phyloP scores from a whole-genome alignment of 2,329 filamentous ascomycete genomes.

The Fusarium temperatum region DNA sequence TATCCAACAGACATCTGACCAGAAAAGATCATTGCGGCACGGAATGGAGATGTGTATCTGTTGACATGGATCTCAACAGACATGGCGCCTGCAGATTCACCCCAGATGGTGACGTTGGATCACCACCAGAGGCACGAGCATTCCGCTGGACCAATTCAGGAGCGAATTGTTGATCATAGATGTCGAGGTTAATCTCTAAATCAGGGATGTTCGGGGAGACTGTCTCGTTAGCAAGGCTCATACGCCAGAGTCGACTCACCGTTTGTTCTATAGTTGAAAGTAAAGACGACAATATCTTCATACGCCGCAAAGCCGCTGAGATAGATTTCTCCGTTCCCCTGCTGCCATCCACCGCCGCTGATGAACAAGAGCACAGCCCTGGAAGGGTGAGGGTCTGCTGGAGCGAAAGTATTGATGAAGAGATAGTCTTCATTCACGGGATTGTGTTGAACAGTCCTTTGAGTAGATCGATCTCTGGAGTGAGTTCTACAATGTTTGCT shows the following conservation, averaged over 20 bases:
- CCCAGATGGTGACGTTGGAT: constrained; percentile 44
- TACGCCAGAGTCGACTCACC: not conserved
- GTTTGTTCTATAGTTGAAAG: constrained; percentile 42
- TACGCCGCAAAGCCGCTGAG: constrained; percentile 40
- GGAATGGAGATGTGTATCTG: constrained; percentile 37
- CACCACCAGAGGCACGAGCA: constrained; percentile 40
- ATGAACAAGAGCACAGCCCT: too few relatives aligned
- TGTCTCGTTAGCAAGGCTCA: not conserved
- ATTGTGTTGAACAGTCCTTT: too few relatives aligned
- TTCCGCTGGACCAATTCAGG: constrained; percentile 42
- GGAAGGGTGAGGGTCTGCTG: too few relatives aligned
- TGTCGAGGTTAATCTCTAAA: constrained; percentile 46
- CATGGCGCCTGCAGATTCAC: constrained; percentile 44
- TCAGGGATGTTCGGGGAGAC: constrained; percentile 49
- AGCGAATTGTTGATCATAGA: constrained; percentile 42
- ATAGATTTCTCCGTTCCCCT: too few relatives aligned
- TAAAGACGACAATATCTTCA: constrained; percentile 42
- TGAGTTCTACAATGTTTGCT: too few relatives aligned
- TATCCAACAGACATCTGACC: constrained; percentile 43
- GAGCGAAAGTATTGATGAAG: too few relatives aligned
- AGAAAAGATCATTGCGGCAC: constrained; percentile 42
- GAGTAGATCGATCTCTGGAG: too few relatives aligned
- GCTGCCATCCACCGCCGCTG: too few relatives aligned
- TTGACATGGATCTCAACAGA: constrained; percentile 45
- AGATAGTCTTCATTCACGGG: too few relatives aligned